Evolutionary conservation across 2,329 filamentous ascomycete species (phyloP).

Genomic region (Conoideocrella luteorostrata): DNA sequence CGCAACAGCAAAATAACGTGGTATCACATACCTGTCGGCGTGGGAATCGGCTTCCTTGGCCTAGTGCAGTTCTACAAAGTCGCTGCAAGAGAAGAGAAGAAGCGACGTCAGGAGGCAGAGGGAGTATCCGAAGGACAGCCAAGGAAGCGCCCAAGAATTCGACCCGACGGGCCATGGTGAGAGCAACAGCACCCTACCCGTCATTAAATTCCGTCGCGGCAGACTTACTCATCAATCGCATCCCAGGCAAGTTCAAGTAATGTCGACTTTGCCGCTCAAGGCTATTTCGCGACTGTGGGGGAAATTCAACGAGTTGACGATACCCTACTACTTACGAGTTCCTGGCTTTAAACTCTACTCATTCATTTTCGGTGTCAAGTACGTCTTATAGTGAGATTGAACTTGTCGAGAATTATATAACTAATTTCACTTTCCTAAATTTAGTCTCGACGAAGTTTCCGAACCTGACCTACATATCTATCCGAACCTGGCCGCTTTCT

Average conservation of each 20-base stretch:
- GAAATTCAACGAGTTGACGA: conserved; percentile 79
- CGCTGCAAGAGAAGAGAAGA: conserved; percentile 48
- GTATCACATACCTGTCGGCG: conserved; percentile 82
- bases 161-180: conserved; percentile 79
- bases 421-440: conserved; percentile 19
- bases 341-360: conserved; percentile 91
- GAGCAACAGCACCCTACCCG: conserved; percentile 8
- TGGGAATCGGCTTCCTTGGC: conserved; percentile 80
- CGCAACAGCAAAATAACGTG: conserved; percentile 62
- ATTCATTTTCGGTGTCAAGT: conserved; percentile 84
- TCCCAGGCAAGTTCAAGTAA: conserved; percentile 76
- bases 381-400: conserved; percentile 14
- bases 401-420: background rate
- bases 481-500: conserved; percentile 91
- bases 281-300: conserved; percentile 87
- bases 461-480: conserved; percentile 86
- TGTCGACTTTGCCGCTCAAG: conserved; percentile 89
- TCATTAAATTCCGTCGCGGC: background rate
- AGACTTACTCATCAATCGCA: background rate
- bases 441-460: conserved; percentile 72
- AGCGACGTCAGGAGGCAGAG: conserved; percentile 37
- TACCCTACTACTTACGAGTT: conserved; percentile 80
- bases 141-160: conserved; percentile 54
- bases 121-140: conserved; percentile 35
- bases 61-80: conserved; percentile 79